Percentiles rank a stretch among this genome's conserved stretches.
These are phyloP conservation scores for Mucor ambiguus DNA, from an alignment of 371 early-diverging fungal genomes.

Conservation along the genomic window DNA sequence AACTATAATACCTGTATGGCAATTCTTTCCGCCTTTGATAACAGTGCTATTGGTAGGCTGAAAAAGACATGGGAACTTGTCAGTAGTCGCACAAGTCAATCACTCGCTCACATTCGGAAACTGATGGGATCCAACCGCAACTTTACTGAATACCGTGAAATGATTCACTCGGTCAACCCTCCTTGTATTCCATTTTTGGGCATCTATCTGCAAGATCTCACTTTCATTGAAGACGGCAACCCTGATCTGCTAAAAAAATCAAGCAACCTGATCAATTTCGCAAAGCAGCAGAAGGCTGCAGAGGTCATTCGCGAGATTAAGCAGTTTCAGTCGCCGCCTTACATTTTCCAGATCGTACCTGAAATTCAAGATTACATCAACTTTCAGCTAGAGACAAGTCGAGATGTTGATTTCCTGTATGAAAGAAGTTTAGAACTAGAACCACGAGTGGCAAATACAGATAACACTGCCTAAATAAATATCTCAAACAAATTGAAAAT, in stretches of 20 bases:
- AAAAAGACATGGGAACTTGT: constrained; percentile 85
- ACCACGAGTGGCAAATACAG: constrained; percentile 48
- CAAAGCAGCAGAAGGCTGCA: constrained; percentile 85
- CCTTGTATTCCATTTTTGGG: constrained; percentile 94
- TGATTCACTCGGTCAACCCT: constrained; percentile 84
- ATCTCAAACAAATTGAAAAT: neutral
- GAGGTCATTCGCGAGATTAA: constrained; percentile 92
- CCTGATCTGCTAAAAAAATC: constrained; percentile 69
- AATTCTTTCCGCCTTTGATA: constrained; percentile 87
- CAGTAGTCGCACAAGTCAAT: constrained; percentile 60
- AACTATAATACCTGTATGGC: constrained; percentile 94
- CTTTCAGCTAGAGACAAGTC: constrained; percentile 56
- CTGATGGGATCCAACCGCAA: constrained; percentile 84
- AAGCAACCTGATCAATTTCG: constrained; percentile 84
- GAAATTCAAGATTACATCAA: constrained; percentile 84
- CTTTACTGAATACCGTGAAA: constrained; percentile 84
- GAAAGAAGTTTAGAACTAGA: constrained; percentile 70
- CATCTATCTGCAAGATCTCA: constrained; percentile 87
- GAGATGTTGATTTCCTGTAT: constrained; percentile 70
- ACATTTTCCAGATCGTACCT: constrained; percentile 72
- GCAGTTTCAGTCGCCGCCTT: constrained; percentile 90
- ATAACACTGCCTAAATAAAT: constrained; percentile 11
- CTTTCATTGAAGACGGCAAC: constrained; percentile 94
- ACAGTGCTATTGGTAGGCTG: constrained; percentile 89
- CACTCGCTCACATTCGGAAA: constrained; percentile 51